Conservation (phyloP, 805 yeast genomes). For the Yarrowia bubula region DNA sequence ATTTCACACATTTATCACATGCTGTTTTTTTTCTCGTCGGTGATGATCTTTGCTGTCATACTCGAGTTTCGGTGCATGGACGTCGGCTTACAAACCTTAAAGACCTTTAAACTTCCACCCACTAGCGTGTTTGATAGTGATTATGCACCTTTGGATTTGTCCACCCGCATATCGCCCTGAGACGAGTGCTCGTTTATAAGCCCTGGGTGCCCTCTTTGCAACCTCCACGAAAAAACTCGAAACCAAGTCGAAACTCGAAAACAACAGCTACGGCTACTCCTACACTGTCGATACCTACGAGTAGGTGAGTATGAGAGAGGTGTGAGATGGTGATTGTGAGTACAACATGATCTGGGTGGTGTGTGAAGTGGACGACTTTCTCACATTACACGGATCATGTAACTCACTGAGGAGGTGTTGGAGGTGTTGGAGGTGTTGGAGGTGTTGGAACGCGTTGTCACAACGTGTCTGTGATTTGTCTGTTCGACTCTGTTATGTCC, state of each 20-base stretch:
- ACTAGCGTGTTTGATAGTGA: conserved; percentile 13
- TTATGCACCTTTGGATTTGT: conserved; percentile 17
- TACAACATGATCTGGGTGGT: too few relatives aligned
- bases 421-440: too few relatives aligned
- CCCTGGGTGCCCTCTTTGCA: not conserved
- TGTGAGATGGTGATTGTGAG: not conserved
- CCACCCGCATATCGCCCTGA: not conserved
- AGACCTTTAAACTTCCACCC: not conserved
- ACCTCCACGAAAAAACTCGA: not conserved
- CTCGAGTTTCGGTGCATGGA: conserved; percentile 17
- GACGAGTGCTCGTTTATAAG: not conserved
- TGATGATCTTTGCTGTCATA: conserved; percentile 5
- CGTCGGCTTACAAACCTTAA: not conserved
- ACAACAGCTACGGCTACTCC: not conserved
- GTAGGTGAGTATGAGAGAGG: not conserved
- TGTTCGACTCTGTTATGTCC: too few relatives aligned
- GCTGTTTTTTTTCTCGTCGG: not conserved
- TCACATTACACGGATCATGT: too few relatives aligned
- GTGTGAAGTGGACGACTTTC: too few relatives aligned
- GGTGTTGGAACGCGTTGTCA: too few relatives aligned
- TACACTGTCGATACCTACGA: not conserved
- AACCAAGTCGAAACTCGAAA: not conserved
- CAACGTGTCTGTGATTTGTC: too few relatives aligned
- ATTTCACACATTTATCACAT: too few relatives aligned
- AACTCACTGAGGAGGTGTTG: too few relatives aligned